Base-by-base conservation (phyloP, 768 basidiomycete genomes). In the Suillus luteus region DNA sequence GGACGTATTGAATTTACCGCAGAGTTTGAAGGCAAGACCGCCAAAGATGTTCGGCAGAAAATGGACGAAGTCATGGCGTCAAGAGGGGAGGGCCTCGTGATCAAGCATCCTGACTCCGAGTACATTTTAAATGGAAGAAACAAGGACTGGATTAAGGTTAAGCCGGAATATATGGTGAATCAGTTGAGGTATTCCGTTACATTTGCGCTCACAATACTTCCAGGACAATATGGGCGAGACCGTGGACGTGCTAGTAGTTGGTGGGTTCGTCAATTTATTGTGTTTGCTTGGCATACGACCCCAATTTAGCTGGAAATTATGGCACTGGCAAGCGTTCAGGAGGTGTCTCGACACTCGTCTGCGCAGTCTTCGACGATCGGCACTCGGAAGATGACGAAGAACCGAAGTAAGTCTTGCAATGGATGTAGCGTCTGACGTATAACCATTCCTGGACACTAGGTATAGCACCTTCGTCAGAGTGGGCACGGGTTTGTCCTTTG, bases 141-240 rank as follows among this genome's bases (percentile, higher is more conserved):
- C 69, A 85, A 87, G 73, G 90, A 93, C 69, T 99, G 97, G 96
- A 87, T 96, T 70, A 99, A 99, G 79, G 90, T 95, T 27, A 93
- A 93, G 70, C 91, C 91, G 1, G 92, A 94, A 73, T 95, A 93
- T 67, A 91, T 92, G 88, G 92, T 91, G 67, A 59, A 78, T 72
- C 31, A 12, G 1, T 19, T 17, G 7, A 31, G 2, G 4, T 48
- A 10, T 5, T 2, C 41, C 27, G 41, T 40, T 43, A 19, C 22
- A 17, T n/a, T 19, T 22, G 14, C 22, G 68, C 35, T 72, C 49
- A 27, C 7, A 57, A 11, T 12, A 49, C 14, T 17, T 49, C 9
- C 60, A 93, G 92, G 94, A 96, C 68, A 90, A 93, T 65, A 86
- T 96, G 84, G 94, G 93, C 8, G 95, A 97, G 78, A 95, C 91